Percentiles rank a stretch among this genome's conserved stretches.
These are phyloP conservation scores for Miscanthus lutarioriparius DNA, from an alignment of 176 grass and related monocot genomes.

Conservation along the genomic window DNA sequence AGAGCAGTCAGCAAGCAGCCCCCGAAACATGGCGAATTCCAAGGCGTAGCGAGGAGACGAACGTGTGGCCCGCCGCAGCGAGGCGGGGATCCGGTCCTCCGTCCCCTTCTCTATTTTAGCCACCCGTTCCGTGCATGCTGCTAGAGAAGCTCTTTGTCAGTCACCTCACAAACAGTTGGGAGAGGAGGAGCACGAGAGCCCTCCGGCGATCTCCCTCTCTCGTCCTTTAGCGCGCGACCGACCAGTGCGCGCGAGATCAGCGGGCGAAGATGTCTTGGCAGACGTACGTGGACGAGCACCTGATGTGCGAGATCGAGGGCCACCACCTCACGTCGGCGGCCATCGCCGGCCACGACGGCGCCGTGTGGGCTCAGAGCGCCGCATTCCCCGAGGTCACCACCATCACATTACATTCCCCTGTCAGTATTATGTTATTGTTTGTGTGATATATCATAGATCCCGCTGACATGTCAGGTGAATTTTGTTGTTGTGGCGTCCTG, in stretches of 20 bases:
- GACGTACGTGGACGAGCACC: conserved; percentile 68
- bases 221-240: background rate
- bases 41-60: conserved; percentile 3
- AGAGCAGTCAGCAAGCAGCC: background rate
- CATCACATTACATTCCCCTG: background rate
- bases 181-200: background rate
- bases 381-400: conserved; percentile 54
- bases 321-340: conserved; percentile 62
- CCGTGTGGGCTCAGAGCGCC: conserved; percentile 54
- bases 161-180: background rate
- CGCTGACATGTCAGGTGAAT: background rate
- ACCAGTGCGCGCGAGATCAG: background rate
- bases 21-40: conserved; percentile 22
- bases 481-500: background rate
- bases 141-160: background rate
- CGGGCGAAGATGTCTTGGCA: conserved; percentile 72
- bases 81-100: conserved; percentile 3
- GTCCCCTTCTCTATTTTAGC: conserved; percentile 24
- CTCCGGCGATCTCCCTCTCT: background rate
- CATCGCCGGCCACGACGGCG: conserved; percentile 67
- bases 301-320: conserved; percentile 70
- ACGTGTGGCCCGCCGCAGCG: conserved; percentile 28
- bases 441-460: background rate
- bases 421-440: background rate
- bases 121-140: background rate